phyloP scores from a whole-genome alignment of 805 yeast species.

The Komagataella populi region DNA sequence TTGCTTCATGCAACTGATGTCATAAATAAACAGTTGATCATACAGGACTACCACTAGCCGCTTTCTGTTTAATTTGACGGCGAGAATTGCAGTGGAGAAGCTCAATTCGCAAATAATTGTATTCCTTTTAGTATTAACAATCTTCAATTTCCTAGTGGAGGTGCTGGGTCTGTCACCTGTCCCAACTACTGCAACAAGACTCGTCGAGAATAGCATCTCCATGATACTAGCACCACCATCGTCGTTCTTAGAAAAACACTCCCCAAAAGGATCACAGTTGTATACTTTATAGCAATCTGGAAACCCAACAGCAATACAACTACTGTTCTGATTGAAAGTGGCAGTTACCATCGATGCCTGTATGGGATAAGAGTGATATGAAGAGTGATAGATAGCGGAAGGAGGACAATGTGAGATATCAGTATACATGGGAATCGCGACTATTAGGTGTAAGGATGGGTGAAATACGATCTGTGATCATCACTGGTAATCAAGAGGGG shows the following conservation, averaged over 20 bases:
- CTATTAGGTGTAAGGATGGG: neutral
- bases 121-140: conserved; percentile 71
- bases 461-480: neutral
- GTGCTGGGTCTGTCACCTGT: conserved; percentile 54
- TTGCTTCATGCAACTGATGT: conserved; percentile 78
- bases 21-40: conserved; percentile 80
- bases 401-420: neutral
- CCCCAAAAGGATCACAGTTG: conserved; percentile 82
- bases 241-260: conserved; percentile 23
- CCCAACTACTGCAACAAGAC: conserved; percentile 75
- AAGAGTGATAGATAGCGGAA: neutral
- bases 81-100: conserved; percentile 64
- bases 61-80: conserved; percentile 69
- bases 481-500: neutral
- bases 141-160: conserved; percentile 71
- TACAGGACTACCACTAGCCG: conserved; percentile 64
- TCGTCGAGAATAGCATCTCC: conserved; percentile 86
- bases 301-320: conserved; percentile 67
- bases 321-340: conserved; percentile 81
- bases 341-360: conserved; percentile 9
- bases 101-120: conserved; percentile 75
- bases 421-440: neutral
- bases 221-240: conserved; percentile 54
- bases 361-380: neutral
- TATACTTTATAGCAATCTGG: conserved; percentile 55